Evolutionary conservation across 2,329 filamentous ascomycete species (phyloP).

Genomic region (Hortaea werneckii): DNA sequence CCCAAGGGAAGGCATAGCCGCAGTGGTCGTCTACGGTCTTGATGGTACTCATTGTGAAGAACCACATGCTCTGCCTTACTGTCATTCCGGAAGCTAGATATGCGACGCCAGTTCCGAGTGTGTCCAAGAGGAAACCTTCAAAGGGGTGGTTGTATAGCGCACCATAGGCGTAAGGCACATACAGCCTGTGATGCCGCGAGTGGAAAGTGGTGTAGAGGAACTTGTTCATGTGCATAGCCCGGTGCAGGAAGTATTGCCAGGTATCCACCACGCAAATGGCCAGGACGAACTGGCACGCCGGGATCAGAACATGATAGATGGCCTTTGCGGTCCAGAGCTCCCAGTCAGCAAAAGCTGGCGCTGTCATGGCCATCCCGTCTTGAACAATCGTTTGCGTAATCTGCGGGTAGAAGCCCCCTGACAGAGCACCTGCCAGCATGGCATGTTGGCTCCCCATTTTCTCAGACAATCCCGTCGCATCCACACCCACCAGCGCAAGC

Average conservation of each 20-base stretch:
- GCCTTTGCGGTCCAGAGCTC: constrained; percentile 64
- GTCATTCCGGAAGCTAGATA: constrained; percentile 77
- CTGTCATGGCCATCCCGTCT: constrained; percentile 38
- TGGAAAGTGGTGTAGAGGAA: constrained; percentile 94
- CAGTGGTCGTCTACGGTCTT: constrained; percentile 98
- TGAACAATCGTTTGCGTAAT: constrained; percentile 51
- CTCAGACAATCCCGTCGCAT: constrained; percentile 64
- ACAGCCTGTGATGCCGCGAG: constrained; percentile 89
- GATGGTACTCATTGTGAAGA: constrained; percentile 80
- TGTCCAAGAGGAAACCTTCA: constrained; percentile 89
- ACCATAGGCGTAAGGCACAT: constrained; percentile 94
- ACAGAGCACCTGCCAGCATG: constrained; percentile 61
- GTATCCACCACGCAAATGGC: constrained; percentile 76
- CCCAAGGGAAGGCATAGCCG: constrained; percentile 90
- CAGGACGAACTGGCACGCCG: constrained; percentile 63
- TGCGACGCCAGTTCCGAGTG: constrained; percentile 70
- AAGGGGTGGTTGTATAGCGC: constrained; percentile 94
- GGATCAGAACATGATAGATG: constrained; percentile 71
- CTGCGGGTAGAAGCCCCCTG: constrained; percentile 68
- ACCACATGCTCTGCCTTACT: constrained; percentile 75
- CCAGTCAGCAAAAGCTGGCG: constrained; percentile 73
- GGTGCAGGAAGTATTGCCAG: constrained; percentile 97
- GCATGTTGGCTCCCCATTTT: constrained; percentile 63
- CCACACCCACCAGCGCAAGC: constrained; percentile 63
- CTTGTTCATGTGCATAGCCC: constrained; percentile 93